A percentile compares a stretch with the other conserved stretches of the same genome.
phyloP scores from a whole-genome alignment of 1,139 yeast genomes.

The Wickerhamomyces sp. region DNA sequence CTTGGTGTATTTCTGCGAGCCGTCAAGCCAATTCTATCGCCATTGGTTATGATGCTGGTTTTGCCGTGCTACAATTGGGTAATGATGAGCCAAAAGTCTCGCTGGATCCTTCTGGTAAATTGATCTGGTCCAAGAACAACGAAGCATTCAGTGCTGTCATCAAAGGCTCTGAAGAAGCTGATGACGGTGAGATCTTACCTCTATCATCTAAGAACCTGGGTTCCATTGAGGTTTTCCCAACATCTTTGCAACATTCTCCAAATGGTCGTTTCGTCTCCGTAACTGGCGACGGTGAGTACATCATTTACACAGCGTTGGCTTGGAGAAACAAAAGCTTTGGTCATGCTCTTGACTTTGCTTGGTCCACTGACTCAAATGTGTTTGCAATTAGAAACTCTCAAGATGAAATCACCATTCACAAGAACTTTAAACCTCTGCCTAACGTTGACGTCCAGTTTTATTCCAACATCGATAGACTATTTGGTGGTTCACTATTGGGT shows the following conservation, averaged over 20 bases:
- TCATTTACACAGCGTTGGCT: slow-evolving; percentile 92
- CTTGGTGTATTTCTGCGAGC: slow-evolving; percentile 88
- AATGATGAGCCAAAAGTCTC: slow-evolving; percentile 92
- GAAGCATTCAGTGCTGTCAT: slow-evolving; percentile 85
- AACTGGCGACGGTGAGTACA: slow-evolving; percentile 97
- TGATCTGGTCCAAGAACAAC: slow-evolving; percentile 80
- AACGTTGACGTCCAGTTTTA: slow-evolving; percentile 59
- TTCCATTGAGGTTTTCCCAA: slow-evolving; percentile 87
- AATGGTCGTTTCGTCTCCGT: slow-evolving; percentile 97
- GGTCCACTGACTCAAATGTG: slow-evolving; percentile 89
- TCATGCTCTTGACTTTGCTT: slow-evolving; percentile 81
- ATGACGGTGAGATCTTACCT: slow-evolving; percentile 77
- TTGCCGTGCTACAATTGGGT: slow-evolving; percentile 80
- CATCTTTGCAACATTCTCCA: slow-evolving; percentile 83
- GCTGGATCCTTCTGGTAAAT: slow-evolving; percentile 88
- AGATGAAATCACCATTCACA: slow-evolving; percentile 63
- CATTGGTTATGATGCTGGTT: slow-evolving; percentile 93
- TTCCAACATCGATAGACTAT: slow-evolving; percentile 75
- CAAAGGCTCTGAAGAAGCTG: slow-evolving; percentile 60
- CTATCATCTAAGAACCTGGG: slow-evolving; percentile 87
- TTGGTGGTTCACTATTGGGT: slow-evolving; percentile 83
- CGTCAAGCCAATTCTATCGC: slow-evolving; percentile 79
- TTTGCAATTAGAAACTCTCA: slow-evolving; percentile 78
- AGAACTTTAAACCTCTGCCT: slow-evolving; percentile 78
- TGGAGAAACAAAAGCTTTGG: slow-evolving; percentile 98